Percentiles rank a stretch among this genome's conserved stretches.
Conservation (phyloP, 768 basidiomycete genomes). For the Suillus occidentalis region DNA sequence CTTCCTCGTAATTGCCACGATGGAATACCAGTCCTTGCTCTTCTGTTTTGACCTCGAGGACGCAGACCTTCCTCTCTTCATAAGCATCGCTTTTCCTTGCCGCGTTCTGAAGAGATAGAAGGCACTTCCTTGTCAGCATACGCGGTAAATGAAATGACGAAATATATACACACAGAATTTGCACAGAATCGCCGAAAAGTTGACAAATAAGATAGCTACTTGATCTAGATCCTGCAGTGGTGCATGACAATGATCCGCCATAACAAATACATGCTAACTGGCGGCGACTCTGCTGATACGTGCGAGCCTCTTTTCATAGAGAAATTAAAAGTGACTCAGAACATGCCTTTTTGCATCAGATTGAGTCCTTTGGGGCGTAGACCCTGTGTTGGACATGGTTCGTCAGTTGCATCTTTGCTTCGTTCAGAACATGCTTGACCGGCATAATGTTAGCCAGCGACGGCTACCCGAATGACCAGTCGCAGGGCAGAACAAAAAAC, state of each 20-base stretch:
- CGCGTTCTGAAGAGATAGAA: slow-evolving; percentile 45
- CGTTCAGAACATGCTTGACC: slow-evolving; percentile 25
- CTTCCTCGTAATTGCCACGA: slow-evolving; percentile 67
- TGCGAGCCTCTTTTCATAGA: slow-evolving; percentile 48
- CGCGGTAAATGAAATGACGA: not conserved
- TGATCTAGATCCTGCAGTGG: slow-evolving; percentile 26
- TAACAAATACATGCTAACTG: slow-evolving; percentile 1
- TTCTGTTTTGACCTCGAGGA: slow-evolving; percentile 44
- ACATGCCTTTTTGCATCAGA: slow-evolving; percentile 35
- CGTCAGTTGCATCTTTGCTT: no score
- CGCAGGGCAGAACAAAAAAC: slow-evolving; percentile 64
- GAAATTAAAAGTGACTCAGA: slow-evolving; percentile 60
- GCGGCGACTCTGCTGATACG: not conserved
- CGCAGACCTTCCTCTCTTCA: slow-evolving; percentile 55
- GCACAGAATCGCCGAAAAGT: slow-evolving; percentile 60
- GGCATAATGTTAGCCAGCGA: slow-evolving; percentile 41
- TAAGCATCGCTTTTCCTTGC: slow-evolving; percentile 46
- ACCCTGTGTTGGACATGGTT: no score
- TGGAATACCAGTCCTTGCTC: slow-evolving; percentile 44
- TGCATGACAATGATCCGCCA: slow-evolving; percentile 34
- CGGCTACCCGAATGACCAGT: slow-evolving; percentile 49
- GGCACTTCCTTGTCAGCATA: slow-evolving; percentile 25
- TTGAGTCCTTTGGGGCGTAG: no score
- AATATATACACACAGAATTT: slow-evolving; percentile 39
- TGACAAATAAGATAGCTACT: slow-evolving; percentile 49